A percentile compares a stretch with the other conserved stretches of the same genome.
Conservation (phyloP, 2,329 filamentous ascomycete species). For the Fusarium sp. region DNA sequence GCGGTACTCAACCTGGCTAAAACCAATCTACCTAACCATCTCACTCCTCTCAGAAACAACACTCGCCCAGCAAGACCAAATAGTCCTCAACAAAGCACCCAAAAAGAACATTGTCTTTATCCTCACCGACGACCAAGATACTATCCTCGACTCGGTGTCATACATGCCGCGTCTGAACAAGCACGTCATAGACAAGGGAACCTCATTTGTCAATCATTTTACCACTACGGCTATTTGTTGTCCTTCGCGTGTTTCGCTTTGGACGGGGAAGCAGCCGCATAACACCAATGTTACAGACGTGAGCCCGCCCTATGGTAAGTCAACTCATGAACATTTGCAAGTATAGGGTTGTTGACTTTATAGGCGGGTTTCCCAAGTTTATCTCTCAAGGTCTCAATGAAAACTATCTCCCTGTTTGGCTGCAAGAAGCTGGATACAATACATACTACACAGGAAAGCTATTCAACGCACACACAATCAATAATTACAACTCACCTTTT, state of each 20-base stretch:
- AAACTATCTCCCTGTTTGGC: conserved; percentile 75
- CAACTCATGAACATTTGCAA: neutral
- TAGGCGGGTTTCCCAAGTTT: conserved; percentile 71
- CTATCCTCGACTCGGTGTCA: conserved; percentile 67
- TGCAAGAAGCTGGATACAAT: conserved; percentile 75
- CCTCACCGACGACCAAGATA: conserved; percentile 75
- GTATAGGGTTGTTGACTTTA: conserved; percentile 1
- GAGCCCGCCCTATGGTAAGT: conserved; percentile 60
- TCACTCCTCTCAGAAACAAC: neutral
- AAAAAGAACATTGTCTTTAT: conserved; percentile 71
- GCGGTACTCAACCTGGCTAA: conserved; percentile 18
- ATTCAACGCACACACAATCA: conserved; percentile 71
- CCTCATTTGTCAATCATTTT: conserved; percentile 70
- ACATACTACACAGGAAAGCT: conserved; percentile 81
- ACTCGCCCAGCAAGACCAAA: neutral
- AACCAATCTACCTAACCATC: neutral
- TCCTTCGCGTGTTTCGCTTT: conserved; percentile 72
- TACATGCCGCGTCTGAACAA: conserved; percentile 69
- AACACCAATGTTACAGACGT: conserved; percentile 76
- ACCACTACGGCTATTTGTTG: conserved; percentile 76
- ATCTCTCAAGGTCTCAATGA: conserved; percentile 72
- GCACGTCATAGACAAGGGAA: conserved; percentile 67
- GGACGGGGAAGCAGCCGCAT: conserved; percentile 74
- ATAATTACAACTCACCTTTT: conserved; percentile 69
- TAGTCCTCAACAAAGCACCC: neutral